Conservation (phyloP, 192 early-diverging fungal species). For the Gryganskiella cystojenkinii region DNA sequence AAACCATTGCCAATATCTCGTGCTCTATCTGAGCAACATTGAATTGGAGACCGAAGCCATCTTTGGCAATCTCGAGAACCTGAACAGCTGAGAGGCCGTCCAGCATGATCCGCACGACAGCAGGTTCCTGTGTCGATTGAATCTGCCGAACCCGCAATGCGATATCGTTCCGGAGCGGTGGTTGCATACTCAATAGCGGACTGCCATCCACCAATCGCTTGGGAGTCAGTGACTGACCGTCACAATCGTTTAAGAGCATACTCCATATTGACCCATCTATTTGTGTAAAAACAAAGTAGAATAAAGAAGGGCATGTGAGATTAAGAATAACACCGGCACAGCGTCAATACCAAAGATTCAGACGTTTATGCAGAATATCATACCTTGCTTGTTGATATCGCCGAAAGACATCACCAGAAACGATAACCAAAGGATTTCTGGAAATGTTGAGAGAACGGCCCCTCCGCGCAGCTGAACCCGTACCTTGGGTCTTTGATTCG, state of each 20-base stretch:
- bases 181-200: slow-evolving; percentile 5
- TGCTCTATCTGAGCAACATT: slow-evolving; percentile 35
- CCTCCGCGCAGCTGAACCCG: slow-evolving; percentile 25
- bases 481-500: slow-evolving; percentile 6
- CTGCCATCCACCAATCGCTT: slow-evolving; percentile 22
- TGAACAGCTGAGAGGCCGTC: slow-evolving; percentile 32
- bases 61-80: slow-evolving; percentile 24
- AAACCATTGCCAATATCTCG: not conserved
- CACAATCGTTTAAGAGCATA: slow-evolving; percentile 13
- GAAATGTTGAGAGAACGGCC: slow-evolving; percentile 8
- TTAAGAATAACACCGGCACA: too few species aligned
- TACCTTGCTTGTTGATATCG: slow-evolving; percentile 42
- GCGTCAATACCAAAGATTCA: too few species aligned
- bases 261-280: slow-evolving; percentile 38
- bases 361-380: too few species aligned
- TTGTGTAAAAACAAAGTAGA: not conserved
- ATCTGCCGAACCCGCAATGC: slow-evolving; percentile 10
- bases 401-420: slow-evolving; percentile 24
- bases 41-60: slow-evolving; percentile 24
- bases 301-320: not conserved
- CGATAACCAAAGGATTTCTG: slow-evolving; percentile 32
- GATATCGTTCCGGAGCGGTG: slow-evolving; percentile 13
- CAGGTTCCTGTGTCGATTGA: slow-evolving; percentile 7
- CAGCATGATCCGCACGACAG: slow-evolving; percentile 12
- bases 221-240: not conserved